Conservation (phyloP, 139 green algal species). For the Zygnema cylindricum region DNA sequence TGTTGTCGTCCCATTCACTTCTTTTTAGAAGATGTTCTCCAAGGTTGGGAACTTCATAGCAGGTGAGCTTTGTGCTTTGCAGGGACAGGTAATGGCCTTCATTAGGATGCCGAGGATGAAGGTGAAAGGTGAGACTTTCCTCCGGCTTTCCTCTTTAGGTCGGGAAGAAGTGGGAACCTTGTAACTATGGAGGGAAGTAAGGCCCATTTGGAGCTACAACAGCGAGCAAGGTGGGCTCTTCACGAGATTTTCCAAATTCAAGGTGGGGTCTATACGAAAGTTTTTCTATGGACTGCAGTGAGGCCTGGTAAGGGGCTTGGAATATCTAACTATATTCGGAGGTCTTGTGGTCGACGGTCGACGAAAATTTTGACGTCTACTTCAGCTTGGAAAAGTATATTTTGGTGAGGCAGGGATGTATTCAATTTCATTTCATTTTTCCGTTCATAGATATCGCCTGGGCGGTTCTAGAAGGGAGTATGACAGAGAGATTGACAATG, state of each 20-base stretch:
- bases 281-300: background rate
- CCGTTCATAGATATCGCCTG: no score
- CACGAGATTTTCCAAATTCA: background rate
- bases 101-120: background rate
- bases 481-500: no score
- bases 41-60: constrained; percentile 1
- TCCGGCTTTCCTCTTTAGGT: background rate
- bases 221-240: background rate
- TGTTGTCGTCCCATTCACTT: background rate
- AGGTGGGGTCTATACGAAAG: background rate
- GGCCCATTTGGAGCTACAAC: background rate
- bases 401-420: no score
- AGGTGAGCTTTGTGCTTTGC: constrained; percentile 8
- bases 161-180: background rate
- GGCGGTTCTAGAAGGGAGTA: no score
- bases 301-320: background rate
- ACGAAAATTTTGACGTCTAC: no score
- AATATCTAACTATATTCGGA: no score
- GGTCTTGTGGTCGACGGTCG: no score
- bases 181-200: background rate
- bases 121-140: constrained; percentile 2
- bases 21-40: background rate
- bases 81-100: constrained; percentile 17
- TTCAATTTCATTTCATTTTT: no score
- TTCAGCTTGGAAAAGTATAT: no score